Base-by-base conservation (phyloP, 2,329 filamentous ascomycete species). In the Sphaerulina musiva region DNA sequence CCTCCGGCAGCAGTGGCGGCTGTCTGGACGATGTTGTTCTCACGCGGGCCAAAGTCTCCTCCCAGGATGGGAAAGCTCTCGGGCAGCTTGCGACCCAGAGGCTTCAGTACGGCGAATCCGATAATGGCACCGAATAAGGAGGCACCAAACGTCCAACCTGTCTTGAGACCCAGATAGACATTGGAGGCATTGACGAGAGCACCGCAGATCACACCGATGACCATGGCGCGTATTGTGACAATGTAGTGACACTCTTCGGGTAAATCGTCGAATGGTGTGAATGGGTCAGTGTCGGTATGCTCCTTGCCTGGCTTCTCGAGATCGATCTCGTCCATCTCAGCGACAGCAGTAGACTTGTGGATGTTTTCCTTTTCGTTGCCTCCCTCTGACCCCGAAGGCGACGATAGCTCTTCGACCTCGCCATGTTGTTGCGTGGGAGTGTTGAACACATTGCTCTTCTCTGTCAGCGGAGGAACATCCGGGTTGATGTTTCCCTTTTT, bases 21-120 rank as follows among this genome's bases (percentile, higher is more conserved):
- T 2, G 81, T 80, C 64, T 83, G 80, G 52, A 82, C 73, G 62
- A 83, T 82, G 62, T 78, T 80, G 71, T 83, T 83, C 66, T 83
- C 81, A 61, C 80, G 79, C 8, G 81, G 80, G 1, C 81, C 81
- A 56, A 83, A 82, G 31, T 67, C 67, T 2, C 75, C 76, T 20
- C 80, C 80, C 7, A 83, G 69, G 41, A 78, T 70, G 2, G 79
- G 79, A 48, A 81, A 70, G 40, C 70, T 71, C 42, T 70, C 68
- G 9, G 75, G 74, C 17, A 79, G 66, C 6, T 74, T 68, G 59
- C 73, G 77, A 10, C 75, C 76, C n/a, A 81, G 68, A 54, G 79
- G 69, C 60, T 80, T 78, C 62, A 83, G 70, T 57, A 83, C 74
- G 5, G 77, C 80, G 56, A 81, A 83, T 43, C 81, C 81, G 56